A percentile compares a stretch with the other conserved stretches of the same genome.
These are phyloP conservation scores for Maudiozyma pseudohumilis DNA, from an alignment of 805 yeast genomes.

Conservation along the genomic window DNA sequence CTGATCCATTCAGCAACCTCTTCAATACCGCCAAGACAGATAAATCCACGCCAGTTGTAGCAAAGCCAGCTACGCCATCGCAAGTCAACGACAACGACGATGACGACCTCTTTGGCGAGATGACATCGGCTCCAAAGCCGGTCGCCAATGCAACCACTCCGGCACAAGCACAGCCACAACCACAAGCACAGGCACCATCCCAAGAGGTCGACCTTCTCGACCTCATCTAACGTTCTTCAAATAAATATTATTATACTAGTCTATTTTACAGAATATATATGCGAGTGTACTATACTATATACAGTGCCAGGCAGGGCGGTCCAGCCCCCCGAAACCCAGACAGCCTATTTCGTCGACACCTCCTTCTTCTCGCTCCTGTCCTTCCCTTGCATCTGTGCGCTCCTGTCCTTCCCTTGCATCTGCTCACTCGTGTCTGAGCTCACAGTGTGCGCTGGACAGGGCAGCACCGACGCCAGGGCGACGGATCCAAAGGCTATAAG, in stretches of 20 bases:
- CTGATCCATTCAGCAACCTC: conserved; percentile 66
- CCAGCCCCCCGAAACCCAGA: not conserved
- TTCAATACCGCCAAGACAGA: conserved; percentile 25
- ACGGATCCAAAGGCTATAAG: conserved; percentile 47
- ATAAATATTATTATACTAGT: too few relatives aligned
- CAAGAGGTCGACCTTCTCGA: too few relatives aligned
- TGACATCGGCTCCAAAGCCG: conserved; percentile 12
- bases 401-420: conserved; percentile 1
- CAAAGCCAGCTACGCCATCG: not conserved
- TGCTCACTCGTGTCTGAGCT: conserved; percentile 28
- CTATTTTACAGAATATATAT: too few relatives aligned
- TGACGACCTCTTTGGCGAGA: conserved; percentile 30
- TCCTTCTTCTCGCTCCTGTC: not conserved
- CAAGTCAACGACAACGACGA: conserved; percentile 11
- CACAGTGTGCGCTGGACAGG: conserved; percentile 36
- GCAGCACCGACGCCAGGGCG: conserved; percentile 33
- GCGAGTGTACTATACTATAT: too few relatives aligned
- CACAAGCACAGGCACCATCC: too few relatives aligned
- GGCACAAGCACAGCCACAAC: too few relatives aligned
- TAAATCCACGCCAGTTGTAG: conserved; percentile 2
- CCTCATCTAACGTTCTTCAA: too few relatives aligned
- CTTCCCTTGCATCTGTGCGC: not conserved
- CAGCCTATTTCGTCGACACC: not conserved
- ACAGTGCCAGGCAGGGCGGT: not conserved
- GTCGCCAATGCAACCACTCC: not conserved